Percentiles rank a stretch among this genome's conserved stretches.
Conservation (phyloP, 75 land plant genomes). For the Larix kaempferi region DNA sequence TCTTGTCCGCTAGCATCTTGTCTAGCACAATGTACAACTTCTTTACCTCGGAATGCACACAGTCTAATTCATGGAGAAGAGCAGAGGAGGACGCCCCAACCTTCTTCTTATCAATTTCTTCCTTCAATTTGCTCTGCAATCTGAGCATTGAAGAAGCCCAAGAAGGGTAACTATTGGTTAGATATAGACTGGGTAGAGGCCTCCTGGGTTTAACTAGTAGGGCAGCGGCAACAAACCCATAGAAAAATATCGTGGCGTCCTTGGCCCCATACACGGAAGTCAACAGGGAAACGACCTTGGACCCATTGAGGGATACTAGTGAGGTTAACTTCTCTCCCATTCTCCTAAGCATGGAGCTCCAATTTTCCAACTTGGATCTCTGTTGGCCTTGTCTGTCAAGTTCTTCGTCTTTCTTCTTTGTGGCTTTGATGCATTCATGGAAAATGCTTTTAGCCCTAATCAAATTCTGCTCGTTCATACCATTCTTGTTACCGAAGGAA, state of each 20-base stretch:
- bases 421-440: slow-evolving; percentile 19
- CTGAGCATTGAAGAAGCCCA: slow-evolving; percentile 20
- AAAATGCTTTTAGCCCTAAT: slow-evolving; percentile 14
- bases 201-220: slow-evolving; percentile 23
- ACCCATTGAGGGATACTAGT: not conserved
- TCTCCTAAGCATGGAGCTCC: slow-evolving; percentile 31
- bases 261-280: slow-evolving; percentile 23
- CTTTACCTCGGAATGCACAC: slow-evolving; percentile 10
- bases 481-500: slow-evolving; percentile 6
- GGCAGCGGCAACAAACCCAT: slow-evolving; percentile 13
- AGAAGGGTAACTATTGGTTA: not conserved
- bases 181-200: slow-evolving; percentile 11
- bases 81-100: slow-evolving; percentile 12
- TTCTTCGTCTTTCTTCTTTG: slow-evolving; percentile 19
- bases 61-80: slow-evolving; percentile 18
- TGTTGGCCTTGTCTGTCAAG: slow-evolving; percentile 7
- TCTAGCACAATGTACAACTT: not conserved
- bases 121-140: slow-evolving; percentile 27
- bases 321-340: slow-evolving; percentile 24
- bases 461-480: not conserved
- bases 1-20: not conserved
- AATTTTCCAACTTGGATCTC: slow-evolving; percentile 25
- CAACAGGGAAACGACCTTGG: slow-evolving; percentile 2
- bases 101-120: slow-evolving; percentile 29
- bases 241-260: slow-evolving; percentile 18